Conservation (phyloP, 352 stramenopile genomes). For the Blastocystis sp. region DNA sequence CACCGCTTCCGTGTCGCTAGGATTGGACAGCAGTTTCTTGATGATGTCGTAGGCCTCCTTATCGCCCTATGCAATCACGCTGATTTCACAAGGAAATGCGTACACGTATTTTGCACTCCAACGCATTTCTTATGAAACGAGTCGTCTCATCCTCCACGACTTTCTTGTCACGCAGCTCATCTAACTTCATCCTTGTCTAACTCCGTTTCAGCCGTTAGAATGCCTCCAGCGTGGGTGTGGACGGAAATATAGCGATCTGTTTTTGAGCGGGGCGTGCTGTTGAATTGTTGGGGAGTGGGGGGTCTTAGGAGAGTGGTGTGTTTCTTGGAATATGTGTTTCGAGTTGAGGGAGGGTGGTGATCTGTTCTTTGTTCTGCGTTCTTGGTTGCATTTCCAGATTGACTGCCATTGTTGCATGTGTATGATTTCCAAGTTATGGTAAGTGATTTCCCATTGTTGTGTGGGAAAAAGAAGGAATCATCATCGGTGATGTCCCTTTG, state of each 20-base stretch:
- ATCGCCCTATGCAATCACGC: slow-evolving; percentile 42
- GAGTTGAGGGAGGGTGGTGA: too few relatives aligned
- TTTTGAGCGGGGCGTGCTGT: too few relatives aligned
- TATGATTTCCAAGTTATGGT: too few relatives aligned
- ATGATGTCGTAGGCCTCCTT: slow-evolving; percentile 49
- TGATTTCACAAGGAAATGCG: background rate
- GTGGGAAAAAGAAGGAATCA: too few relatives aligned
- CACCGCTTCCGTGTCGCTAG: background rate
- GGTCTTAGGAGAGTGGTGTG: too few relatives aligned
- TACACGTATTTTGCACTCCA: slow-evolving; percentile 60
- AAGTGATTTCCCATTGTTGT: too few relatives aligned
- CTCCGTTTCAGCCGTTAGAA: background rate
- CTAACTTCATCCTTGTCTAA: slow-evolving; percentile 39
- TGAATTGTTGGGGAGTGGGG: too few relatives aligned
- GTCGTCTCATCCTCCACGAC: slow-evolving; percentile 58
- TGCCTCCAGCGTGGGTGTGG: background rate
- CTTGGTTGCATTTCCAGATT: too few relatives aligned
- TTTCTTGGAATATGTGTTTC: too few relatives aligned
- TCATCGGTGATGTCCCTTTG: too few relatives aligned
- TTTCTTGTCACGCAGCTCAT: slow-evolving; percentile 31
- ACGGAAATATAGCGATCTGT: background rate
- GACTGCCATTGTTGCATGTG: too few relatives aligned
- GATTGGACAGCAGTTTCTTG: slow-evolving; percentile 39
- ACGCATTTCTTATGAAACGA: slow-evolving; percentile 46
- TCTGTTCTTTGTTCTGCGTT: too few relatives aligned